Evolutionary conservation across 2,329 filamentous ascomycete species (phyloP).

Genomic region (Ascochyta fabae): DNA sequence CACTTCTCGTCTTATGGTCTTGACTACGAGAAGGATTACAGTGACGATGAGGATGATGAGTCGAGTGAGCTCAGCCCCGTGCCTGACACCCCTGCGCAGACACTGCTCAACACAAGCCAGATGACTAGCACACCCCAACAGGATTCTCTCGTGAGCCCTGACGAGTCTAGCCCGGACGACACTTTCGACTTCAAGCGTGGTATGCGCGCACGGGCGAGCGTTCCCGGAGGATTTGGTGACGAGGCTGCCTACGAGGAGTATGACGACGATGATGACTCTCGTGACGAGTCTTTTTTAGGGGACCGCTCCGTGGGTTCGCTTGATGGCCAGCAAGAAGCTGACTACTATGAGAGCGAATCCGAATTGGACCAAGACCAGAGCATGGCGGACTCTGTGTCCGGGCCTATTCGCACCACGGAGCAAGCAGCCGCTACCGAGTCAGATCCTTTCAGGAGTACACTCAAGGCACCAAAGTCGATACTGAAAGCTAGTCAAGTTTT

Average conservation of each 20-base stretch:
- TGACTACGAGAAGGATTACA: conserved; percentile 67
- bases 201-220: conserved; percentile 55
- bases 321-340: conserved; percentile 66
- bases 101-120: conserved; percentile 38
- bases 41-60: conserved; percentile 66
- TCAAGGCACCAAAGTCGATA: conserved; percentile 55
- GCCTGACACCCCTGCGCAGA: conserved; percentile 54
- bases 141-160: conserved; percentile 48
- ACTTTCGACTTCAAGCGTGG: conserved; percentile 63
- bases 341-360: conserved; percentile 71
- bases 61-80: conserved; percentile 49
- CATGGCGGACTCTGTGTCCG: conserved; percentile 79
- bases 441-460: conserved; percentile 39
- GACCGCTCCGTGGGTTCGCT: conserved; percentile 84
- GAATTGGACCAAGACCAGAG: conserved; percentile 73
- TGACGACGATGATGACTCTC: conserved; percentile 58
- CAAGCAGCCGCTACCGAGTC: conserved; percentile 55
- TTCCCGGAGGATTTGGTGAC: conserved; percentile 84
- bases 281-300: conserved; percentile 84
- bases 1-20: conserved; percentile 97
- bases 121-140: conserved; percentile 45
- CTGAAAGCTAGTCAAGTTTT: conserved; percentile 52
- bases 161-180: conserved; percentile 57
- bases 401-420: conserved; percentile 79
- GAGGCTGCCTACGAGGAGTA: conserved; percentile 60